phyloP scores from a whole-genome alignment of 441 rosid genomes.

The Syzygium malaccense region DNA sequence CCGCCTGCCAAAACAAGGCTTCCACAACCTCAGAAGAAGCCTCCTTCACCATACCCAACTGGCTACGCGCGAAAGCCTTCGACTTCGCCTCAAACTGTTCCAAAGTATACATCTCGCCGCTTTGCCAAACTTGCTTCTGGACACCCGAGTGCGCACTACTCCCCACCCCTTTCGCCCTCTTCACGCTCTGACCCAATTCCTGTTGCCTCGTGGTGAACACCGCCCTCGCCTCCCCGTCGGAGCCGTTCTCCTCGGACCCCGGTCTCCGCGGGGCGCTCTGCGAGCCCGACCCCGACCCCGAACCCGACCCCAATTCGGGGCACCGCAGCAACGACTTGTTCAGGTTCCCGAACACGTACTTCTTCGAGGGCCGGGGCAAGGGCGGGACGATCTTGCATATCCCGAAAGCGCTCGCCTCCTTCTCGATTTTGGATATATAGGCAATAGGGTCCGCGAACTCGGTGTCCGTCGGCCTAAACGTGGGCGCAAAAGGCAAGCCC shows the following conservation, averaged over 20 bases:
- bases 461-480: slow-evolving; percentile 89
- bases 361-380: slow-evolving; percentile 83
- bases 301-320: slow-evolving; percentile 58
- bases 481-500: slow-evolving; percentile 88
- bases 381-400: slow-evolving; percentile 98
- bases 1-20: slow-evolving; percentile 88
- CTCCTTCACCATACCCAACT: slow-evolving; percentile 62
- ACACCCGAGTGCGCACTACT: slow-evolving; percentile 38
- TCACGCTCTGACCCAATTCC: slow-evolving; percentile 75
- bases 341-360: slow-evolving; percentile 69
- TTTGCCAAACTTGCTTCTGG: slow-evolving; percentile 97
- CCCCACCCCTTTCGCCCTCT: slow-evolving; percentile 44
- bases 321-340: slow-evolving; percentile 72
- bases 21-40: slow-evolving; percentile 68
- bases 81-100: slow-evolving; percentile 94
- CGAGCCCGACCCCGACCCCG: slow-evolving; percentile 29
- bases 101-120: slow-evolving; percentile 91
- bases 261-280: slow-evolving; percentile 14
- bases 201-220: slow-evolving; percentile 96
- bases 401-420: slow-evolving; percentile 88
- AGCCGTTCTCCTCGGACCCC: slow-evolving; percentile 14
- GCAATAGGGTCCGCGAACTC: slow-evolving; percentile 99
- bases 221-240: slow-evolving; percentile 52
- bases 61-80: slow-evolving; percentile 58
- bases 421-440: slow-evolving; percentile 95